A percentile compares a stretch with the other conserved stretches of the same genome.
Conservation (phyloP, 768 basidiomycete genomes). For the Calvatia gigantea region DNA sequence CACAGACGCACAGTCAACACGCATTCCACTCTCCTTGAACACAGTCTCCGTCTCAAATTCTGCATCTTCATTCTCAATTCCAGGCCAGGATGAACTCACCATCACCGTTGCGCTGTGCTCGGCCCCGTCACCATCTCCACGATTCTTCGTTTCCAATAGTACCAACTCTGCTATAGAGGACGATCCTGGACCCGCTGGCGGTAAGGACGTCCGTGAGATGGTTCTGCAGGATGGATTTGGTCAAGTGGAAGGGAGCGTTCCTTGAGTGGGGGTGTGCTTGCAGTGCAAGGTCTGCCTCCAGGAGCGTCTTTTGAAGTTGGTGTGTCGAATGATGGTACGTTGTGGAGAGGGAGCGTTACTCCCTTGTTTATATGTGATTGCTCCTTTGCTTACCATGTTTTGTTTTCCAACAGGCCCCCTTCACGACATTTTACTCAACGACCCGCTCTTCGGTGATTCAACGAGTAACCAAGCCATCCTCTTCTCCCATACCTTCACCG, state of each 20-base stretch:
- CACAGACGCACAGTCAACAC: constrained; percentile 27
- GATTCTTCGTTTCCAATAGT: constrained; percentile 60
- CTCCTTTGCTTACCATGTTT: neutral
- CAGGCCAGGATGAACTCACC: constrained; percentile 32
- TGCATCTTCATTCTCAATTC: constrained; percentile 35
- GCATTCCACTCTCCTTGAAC: constrained; percentile 32
- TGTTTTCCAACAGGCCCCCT: constrained; percentile 50
- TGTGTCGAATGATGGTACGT: constrained; percentile 43
- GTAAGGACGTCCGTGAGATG: constrained; percentile 45
- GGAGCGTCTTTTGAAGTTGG: constrained; percentile 53
- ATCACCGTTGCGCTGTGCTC: constrained; percentile 51
- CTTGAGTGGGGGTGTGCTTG: constrained; percentile 48
- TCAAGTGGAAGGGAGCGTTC: constrained; percentile 20
- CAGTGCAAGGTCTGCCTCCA: constrained; percentile 30
- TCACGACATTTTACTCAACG: constrained; percentile 36
- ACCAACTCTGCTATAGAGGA: constrained; percentile 24
- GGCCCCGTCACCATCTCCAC: constrained; percentile 33
- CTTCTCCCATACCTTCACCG: constrained; percentile 58
- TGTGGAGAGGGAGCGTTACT: neutral
- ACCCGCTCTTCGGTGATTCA: constrained; percentile 70
- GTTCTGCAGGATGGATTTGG: constrained; percentile 12
- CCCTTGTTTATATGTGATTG: neutral
- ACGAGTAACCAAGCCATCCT: constrained; percentile 70
- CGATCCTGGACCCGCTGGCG: constrained; percentile 35
- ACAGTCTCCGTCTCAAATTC: constrained; percentile 29